Evolutionary conservation across 257 asterid species (phyloP).

Genomic region (Solanum stenotomum): DNA sequence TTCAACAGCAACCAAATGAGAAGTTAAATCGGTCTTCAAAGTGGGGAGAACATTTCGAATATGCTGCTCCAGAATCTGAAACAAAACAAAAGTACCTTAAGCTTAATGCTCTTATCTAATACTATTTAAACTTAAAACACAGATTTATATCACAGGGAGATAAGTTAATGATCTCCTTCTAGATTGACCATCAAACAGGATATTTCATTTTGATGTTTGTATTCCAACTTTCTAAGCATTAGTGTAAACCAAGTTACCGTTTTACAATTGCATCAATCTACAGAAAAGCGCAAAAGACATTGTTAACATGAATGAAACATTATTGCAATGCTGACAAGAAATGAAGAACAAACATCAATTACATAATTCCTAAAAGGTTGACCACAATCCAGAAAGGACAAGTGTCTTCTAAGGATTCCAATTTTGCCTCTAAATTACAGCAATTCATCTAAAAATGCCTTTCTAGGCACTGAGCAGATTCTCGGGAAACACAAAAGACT

Average conservation of each 20-base stretch:
- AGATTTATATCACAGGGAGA: background rate
- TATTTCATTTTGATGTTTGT: background rate
- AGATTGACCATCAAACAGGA: background rate
- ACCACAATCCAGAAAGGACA: background rate
- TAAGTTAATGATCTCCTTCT: background rate
- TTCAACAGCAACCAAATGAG: slow-evolving; percentile 67
- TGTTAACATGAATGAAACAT: background rate
- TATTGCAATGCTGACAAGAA: background rate
- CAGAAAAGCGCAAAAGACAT: background rate
- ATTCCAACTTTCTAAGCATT: background rate
- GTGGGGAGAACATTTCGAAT: slow-evolving; percentile 84
- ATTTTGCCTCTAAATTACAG: background rate
- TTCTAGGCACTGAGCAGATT: background rate
- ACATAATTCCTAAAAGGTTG: background rate
- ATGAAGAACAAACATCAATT: background rate
- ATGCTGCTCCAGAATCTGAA: slow-evolving; percentile 72
- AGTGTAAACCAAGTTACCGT: background rate
- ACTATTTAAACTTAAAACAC: background rate
- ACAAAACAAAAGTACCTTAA: background rate
- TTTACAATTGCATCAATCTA: background rate
- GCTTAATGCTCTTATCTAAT: background rate
- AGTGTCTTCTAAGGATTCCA: background rate
- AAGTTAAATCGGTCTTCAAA: slow-evolving; percentile 69
- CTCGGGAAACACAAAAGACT: background rate
- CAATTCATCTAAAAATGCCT: background rate